Conservation (phyloP, 768 basidiomycete genomes). For the Phanerodontia chrysosporium region DNA sequence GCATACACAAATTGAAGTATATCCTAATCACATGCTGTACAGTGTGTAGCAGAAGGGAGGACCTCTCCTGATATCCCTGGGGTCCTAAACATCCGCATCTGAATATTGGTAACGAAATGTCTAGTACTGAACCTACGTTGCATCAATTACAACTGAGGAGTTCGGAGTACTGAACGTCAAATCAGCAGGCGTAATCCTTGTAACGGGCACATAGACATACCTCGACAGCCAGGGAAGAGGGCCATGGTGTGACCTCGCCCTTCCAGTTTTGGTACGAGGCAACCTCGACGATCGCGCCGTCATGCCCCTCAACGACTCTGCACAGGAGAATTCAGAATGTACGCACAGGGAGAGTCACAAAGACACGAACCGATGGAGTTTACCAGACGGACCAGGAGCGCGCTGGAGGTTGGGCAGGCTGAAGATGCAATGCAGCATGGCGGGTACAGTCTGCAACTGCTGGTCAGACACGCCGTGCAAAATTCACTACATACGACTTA, state of each 20-base stretch:
- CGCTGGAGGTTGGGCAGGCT: neutral
- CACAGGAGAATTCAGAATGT: neutral
- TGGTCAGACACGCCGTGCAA: too few species aligned
- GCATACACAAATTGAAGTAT: too few species aligned
- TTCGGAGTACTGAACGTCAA: neutral
- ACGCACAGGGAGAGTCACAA: too few species aligned
- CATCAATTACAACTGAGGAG: neutral
- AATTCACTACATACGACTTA: too few species aligned
- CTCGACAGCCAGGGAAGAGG: conserved; percentile 12
- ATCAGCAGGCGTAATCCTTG: too few species aligned
- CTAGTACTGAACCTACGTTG: too few species aligned
- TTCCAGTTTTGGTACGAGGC: conserved; percentile 7
- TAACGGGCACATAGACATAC: conserved; percentile 6
- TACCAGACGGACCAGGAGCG: conserved; percentile 9
- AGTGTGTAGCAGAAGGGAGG: too few species aligned
- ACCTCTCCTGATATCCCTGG: too few species aligned
- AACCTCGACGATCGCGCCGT: neutral
- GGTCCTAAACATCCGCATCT: too few species aligned
- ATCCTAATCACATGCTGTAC: too few species aligned
- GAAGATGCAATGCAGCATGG: conserved; percentile 11
- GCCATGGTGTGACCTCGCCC: conserved; percentile 16
- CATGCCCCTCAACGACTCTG: neutral
- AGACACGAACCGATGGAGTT: conserved; percentile 9
- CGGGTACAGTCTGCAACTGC: conserved; percentile 3
- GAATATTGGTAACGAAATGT: too few species aligned